Evolutionary conservation across 176 grass and related monocot genomes (phyloP), one percentile per base, ranked within the genome.

Genomic region (Triticum timopheevii): DNA sequence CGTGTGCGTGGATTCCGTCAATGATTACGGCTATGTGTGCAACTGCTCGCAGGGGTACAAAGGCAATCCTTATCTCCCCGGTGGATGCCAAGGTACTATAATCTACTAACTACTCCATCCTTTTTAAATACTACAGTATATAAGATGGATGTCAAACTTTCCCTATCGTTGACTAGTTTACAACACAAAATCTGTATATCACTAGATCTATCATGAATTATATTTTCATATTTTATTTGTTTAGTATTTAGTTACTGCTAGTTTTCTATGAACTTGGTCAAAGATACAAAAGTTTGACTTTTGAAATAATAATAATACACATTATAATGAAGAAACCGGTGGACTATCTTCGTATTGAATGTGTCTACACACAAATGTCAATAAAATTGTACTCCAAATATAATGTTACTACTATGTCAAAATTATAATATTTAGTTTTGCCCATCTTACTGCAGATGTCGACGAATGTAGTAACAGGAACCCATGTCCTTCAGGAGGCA

Each of bases 41-140:
- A 76, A 35, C 2, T 89, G 87, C 82, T 68, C 87, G 13, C 8
- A 10, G 6, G 82, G 82, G 0, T 89, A 85, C 5, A 2, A 81
- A 27, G 87, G 87, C 45, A 89, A 85, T 47, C 61, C 87, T 0
- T 89, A 89, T 5, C 33, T 89, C 58, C 77, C 6, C 1, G 44
- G 16, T 30, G 87, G 87, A 71, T 88, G 87, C 65, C 13, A 70
- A 45, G 72, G 79, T 88, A 68, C 25, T 1, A 13, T 19, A 19
- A 58, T 22, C 39, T 40, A 40, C 54, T 58, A 58, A 8, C 1
- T 22, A 20, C 54, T 58, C 16, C 54, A 7, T 58, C 54, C 2
- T 19, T 17, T 54, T 54, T 1, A 0, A 7, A 54, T 19, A 54
- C n/a, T 50, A n/a, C n/a, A n/a, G n/a, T n/a, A n/a, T n/a, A n/a